These are phyloP conservation scores for Copromyces sp. DNA, from an alignment of 495 filamentous ascomycete species.

Conservation along the genomic window DNA sequence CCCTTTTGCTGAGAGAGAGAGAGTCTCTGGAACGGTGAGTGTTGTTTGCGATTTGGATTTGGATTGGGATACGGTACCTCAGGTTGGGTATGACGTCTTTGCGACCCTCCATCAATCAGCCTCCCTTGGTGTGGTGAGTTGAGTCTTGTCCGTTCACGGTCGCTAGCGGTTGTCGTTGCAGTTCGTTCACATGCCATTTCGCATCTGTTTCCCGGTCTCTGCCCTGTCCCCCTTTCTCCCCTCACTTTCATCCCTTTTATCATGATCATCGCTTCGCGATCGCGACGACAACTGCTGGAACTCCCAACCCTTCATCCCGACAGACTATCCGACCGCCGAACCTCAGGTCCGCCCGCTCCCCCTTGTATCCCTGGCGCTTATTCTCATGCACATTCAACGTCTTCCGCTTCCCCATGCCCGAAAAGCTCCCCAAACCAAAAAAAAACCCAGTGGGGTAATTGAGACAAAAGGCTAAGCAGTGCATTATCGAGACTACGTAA, in stretches of 20 bases:
- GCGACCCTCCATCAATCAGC: neutral
- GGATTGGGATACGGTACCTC: too few relatives aligned
- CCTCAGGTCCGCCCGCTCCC: neutral
- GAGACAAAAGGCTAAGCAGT: neutral
- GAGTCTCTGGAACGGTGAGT: neutral
- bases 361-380: neutral
- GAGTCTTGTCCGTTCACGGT: neutral
- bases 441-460: neutral
- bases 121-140: neutral
- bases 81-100: neutral
- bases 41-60: neutral
- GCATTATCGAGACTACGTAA: neutral
- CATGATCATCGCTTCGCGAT: neutral
- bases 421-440: neutral
- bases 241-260: neutral
- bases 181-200: neutral
- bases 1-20: too few relatives aligned
- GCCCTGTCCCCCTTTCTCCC: neutral
- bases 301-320: too few relatives aligned
- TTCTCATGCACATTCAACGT: neutral
- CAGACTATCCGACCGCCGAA: neutral
- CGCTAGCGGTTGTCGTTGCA: neutral
- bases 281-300: neutral
- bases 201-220: neutral
- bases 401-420: neutral